These are phyloP conservation scores for Monsonia emarginata DNA, from an alignment of 441 rosid species.

Conservation along the genomic window DNA sequence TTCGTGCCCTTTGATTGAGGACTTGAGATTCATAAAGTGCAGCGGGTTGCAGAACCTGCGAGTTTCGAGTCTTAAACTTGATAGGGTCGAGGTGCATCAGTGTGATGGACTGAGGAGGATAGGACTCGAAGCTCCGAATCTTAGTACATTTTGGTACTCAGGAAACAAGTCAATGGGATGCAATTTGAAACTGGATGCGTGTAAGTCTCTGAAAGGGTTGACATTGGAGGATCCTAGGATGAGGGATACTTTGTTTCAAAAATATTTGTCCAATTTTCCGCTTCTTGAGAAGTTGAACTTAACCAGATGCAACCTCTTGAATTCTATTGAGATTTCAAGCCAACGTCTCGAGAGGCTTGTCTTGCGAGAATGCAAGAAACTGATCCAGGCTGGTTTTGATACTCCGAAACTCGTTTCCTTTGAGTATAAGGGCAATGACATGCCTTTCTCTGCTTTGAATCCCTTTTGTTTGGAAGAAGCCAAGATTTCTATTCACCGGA, in stretches of 20 bases:
- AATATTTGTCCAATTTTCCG: conserved; percentile 20
- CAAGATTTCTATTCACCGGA: conserved; percentile 19
- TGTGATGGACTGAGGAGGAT: conserved; percentile 20
- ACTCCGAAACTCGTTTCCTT: conserved; percentile 29
- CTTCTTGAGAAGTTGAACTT: conserved; percentile 25
- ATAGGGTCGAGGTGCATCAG: conserved; percentile 25
- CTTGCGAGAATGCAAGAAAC: conserved; percentile 20
- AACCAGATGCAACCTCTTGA: conserved; percentile 21
- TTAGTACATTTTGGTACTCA: conserved; percentile 24
- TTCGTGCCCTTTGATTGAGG: conserved; percentile 26
- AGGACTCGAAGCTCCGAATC: conserved; percentile 20
- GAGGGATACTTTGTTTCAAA: conserved; percentile 18
- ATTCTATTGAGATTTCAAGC: conserved; percentile 15
- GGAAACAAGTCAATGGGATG: conserved; percentile 8
- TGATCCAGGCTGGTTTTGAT: conserved; percentile 22
- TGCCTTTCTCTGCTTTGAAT: conserved; percentile 26
- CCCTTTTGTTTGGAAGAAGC: conserved; percentile 28
- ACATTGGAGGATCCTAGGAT: conserved; percentile 20
- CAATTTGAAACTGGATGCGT: conserved; percentile 12
- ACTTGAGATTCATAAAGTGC: conserved; percentile 24
- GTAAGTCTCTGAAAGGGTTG: conserved; percentile 21
- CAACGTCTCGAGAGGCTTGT: conserved; percentile 16
- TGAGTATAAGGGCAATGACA: conserved; percentile 26
- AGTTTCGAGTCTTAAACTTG: conserved; percentile 17
- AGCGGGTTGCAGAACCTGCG: conserved; percentile 15